Evolutionary conservation across 2,329 filamentous ascomycete species (phyloP), one percentile per base, ranked within the genome.

Genomic region (Paramyrothecium roridum): DNA sequence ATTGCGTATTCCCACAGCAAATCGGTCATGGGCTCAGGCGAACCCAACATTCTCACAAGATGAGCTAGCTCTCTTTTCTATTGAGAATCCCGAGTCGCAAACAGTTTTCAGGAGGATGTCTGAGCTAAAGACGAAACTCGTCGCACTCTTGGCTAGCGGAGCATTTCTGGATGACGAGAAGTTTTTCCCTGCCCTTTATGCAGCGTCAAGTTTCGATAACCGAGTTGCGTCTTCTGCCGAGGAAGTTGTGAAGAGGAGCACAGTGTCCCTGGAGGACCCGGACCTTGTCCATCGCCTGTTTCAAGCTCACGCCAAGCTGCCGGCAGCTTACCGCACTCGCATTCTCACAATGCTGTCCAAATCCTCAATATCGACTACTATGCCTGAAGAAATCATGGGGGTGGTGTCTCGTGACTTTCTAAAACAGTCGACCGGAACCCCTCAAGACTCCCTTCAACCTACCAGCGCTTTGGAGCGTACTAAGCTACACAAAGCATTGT

Each of bases 221-320:
- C 84, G 88, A 10, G 86, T 97, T 40, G 86, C 90, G 12, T 85
- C 89, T n/a, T 76, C 91, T n/a, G 93, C 90, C 0, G 91, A 97
- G 55, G 92, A 96, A 63, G 84, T 96, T 50, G 73, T 98, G 60
- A 99, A 97, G 72, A 82, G 93, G 60, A 89, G 84, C 30, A 81
- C 84, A 2, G 82, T 90, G 10, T 85, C 89, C 10, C 76, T 97
- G 23, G 93, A 98, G 68, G 82, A 91, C 58, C 64, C 77, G 11
- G 62, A 69, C 1, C 71, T 92, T 2, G 79, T 96, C 3, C 74
- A 81, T 54, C 77, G 81, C 17, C 76, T 98, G 2, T 93, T 92
- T 63, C 73, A 80, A 3, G 80, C 92, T 2, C 96, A 96, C 67
- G 85, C 87, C 47, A 83, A 80, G n/a, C 77, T 87, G 0, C 86